Evolutionary conservation across 371 early-diverging fungal genomes (phyloP), one percentile per base, ranked within the genome.

Genomic region (Saksenaea oblongispora): DNA sequence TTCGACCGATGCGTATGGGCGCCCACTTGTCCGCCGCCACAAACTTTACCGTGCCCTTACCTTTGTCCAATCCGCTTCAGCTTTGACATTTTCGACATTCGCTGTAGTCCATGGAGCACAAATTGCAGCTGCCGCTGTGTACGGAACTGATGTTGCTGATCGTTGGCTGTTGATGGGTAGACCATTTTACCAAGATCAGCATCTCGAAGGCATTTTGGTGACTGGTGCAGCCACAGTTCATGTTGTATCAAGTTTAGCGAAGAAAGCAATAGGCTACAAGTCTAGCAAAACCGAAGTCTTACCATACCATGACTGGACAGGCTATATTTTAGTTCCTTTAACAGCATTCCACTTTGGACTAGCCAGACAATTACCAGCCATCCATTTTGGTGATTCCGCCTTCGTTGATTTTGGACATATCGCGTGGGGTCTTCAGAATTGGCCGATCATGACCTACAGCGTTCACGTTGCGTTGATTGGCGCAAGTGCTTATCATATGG

Each of bases 1-100:
- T 64, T 1, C 84, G 75, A 53, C 88, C 76, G 24, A 90, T 83
- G 34, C 82, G 83, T 27, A 91, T 91, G 3, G 84, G 77, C 27
- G 75, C 84, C 73, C 87, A 91, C 34, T 81, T 84, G 55, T 76
- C 78, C 42, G 84, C 57, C 39, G 86, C 72, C 13, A 88, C 39
- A 69, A 68, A 36, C 27, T 70, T 14, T 76, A 82, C 54, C 54
- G 65, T 18, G 24, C 55, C 0, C 39, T 76, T 24, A 78, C 73
- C 11, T 71, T 66, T 22, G 56, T 75, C 28, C 82, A 82, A 58
- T 64, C 69, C 0, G 68, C 69, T 3, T 79, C 82, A n/a, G 82
- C 82, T 1, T 35, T 71, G 5, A 67, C 62, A 0, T 82, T 79
- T 54, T 72, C 67, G 3, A 54, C 62, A 3, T 71, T 71, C 42